A percentile compares a stretch with the other conserved stretches of the same genome.
Evolutionary conservation across 495 filamentous ascomycete species (phyloP).

Genomic region (Endocarpon pusillum): DNA sequence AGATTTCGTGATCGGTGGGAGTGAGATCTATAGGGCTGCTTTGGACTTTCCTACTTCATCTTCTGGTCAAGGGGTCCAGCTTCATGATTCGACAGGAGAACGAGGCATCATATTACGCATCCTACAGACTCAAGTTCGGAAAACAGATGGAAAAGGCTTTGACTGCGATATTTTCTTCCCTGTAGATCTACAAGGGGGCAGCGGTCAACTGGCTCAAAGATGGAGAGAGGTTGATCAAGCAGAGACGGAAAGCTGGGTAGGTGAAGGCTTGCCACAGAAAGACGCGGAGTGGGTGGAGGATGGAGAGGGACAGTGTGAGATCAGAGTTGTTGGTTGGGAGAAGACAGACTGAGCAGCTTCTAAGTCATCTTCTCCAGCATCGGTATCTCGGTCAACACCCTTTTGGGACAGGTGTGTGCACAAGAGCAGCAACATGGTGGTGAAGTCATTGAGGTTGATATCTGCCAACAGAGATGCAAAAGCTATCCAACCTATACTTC

Average conservation of each 20-base stretch:
- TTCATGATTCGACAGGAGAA: slow-evolving; percentile 8
- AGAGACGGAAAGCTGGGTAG: background rate
- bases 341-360: too few species aligned
- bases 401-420: too few species aligned
- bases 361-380: too few species aligned
- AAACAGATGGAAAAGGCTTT: slow-evolving; percentile 30
- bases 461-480: too few species aligned
- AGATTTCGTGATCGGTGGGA: slow-evolving; percentile 80
- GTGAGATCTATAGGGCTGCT: slow-evolving; percentile 61
- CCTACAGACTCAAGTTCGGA: slow-evolving; percentile 28
- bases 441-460: too few species aligned
- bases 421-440: too few species aligned
- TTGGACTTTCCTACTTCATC: too few species aligned
- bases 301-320: background rate
- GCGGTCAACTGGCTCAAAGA: too few species aligned
- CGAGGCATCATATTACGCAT: slow-evolving; percentile 17
- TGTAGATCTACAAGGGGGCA: slow-evolving; percentile 29
- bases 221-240: slow-evolving; percentile 6
- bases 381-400: too few species aligned
- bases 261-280: too few species aligned
- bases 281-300: background rate
- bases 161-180: slow-evolving; percentile 88
- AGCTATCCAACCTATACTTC: too few species aligned
- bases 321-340: too few species aligned
- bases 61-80: background rate